Conservation (phyloP, 768 basidiomycete genomes). For the Psilocybe cubensis region DNA sequence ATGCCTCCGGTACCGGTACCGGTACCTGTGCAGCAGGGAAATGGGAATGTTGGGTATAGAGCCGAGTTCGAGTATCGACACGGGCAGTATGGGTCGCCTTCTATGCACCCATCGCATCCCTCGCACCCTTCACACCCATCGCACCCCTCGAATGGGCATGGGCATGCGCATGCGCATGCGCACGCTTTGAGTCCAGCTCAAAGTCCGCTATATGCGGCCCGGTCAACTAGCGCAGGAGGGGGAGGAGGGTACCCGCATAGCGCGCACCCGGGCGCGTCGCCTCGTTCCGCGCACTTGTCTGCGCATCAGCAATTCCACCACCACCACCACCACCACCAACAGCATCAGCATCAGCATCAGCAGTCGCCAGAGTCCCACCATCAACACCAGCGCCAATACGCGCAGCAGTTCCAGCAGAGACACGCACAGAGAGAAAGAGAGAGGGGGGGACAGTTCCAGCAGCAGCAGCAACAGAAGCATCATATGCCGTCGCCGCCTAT, state of each 20-base stretch:
- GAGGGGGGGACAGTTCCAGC: too few species aligned
- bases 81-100: background rate
- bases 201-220: too few species aligned
- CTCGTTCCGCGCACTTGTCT: too few species aligned
- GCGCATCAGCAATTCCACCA: background rate
- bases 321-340: background rate
- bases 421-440: background rate
- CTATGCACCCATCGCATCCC: background rate
- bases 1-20: too few species aligned
- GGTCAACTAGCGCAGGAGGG: too few species aligned
- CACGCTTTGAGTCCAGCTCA: too few species aligned
- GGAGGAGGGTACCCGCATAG: too few species aligned
- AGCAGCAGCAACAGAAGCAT: too few species aligned
- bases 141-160: background rate
- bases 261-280: too few species aligned
- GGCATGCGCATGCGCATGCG: background rate
- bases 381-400: background rate
- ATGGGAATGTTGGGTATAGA: background rate
- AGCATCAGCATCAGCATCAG: too few species aligned
- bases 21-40: too few species aligned
- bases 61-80: background rate
- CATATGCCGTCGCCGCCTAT: slow-evolving; percentile 6
- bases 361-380: too few species aligned
- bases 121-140: background rate
- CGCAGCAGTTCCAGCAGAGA: background rate